These are phyloP conservation scores for Cardiospermum halicacabum DNA, from an alignment of 345 rosid genomes.

Conservation along the genomic window DNA sequence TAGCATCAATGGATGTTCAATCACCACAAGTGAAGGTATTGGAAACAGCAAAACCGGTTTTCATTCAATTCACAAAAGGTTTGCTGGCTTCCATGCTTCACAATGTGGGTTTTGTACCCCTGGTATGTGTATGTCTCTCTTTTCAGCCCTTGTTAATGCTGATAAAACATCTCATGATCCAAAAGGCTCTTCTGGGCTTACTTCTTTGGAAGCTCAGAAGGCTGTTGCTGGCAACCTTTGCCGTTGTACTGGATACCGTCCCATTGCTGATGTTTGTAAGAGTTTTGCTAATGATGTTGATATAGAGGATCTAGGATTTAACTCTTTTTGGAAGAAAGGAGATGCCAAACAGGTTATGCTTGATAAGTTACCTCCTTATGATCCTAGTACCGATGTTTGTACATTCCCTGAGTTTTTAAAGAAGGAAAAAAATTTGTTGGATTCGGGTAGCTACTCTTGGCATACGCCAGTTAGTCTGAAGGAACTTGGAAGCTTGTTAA, in stretches of 20 bases:
- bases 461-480: constrained; percentile 37
- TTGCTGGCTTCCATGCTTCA: constrained; percentile 80
- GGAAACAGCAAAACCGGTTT: constrained; percentile 74
- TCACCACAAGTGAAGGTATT: constrained; percentile 87
- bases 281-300: constrained; percentile 81
- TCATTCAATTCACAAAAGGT: constrained; percentile 75
- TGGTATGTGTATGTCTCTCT: constrained; percentile 85
- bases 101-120: constrained; percentile 97
- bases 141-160: constrained; percentile 67
- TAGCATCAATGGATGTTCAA: constrained; percentile 68
- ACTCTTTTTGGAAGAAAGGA: constrained; percentile 67
- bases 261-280: constrained; percentile 86
- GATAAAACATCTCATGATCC: constrained; percentile 37
- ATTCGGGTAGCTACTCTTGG: constrained; percentile 43
- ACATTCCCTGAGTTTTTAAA: constrained; percentile 70
- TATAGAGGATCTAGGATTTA: constrained; percentile 83
- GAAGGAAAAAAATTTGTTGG: constrained; percentile 28
- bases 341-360: constrained; percentile 47
- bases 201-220: constrained; percentile 66
- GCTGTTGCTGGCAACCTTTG: constrained; percentile 76
- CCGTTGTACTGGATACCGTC: constrained; percentile 91
- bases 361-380: constrained; percentile 44
- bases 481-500: constrained; percentile 46
- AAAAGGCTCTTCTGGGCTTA: constrained; percentile 59
- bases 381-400: constrained; percentile 20